Conservation (phyloP, 2,329 filamentous ascomycete species). For the Epicoccum nigrum region DNA sequence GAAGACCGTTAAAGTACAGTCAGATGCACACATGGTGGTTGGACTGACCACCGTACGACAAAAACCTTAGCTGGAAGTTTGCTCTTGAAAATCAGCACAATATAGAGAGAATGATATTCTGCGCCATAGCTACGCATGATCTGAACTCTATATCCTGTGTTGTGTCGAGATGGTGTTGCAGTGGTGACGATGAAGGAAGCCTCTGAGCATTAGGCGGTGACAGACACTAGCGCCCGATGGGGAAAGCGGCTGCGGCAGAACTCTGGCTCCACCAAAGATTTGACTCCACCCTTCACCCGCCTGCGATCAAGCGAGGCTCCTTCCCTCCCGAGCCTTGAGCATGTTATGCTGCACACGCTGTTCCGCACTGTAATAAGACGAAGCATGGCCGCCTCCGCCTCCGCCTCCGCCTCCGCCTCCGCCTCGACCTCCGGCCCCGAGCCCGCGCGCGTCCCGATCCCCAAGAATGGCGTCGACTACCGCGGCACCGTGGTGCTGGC, state of each 20-base stretch:
- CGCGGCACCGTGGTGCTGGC: slow-evolving; percentile 92
- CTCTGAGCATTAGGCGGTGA: neutral
- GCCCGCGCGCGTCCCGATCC: slow-evolving; percentile 75
- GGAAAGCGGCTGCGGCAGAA: slow-evolving; percentile 13
- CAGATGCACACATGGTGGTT: too few relatives aligned
- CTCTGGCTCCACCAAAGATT: neutral
- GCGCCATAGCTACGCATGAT: too few relatives aligned
- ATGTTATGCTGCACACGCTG: slow-evolving; percentile 51
- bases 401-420: too few relatives aligned
- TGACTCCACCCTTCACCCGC: slow-evolving; percentile 3
- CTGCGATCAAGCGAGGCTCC: neutral
- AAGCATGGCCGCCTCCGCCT: slow-evolving; percentile 32
- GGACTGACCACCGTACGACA: too few relatives aligned
- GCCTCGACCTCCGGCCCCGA: slow-evolving; percentile 9
- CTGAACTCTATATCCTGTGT: too few relatives aligned
- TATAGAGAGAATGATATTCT: too few relatives aligned
- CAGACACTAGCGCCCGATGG: neutral
- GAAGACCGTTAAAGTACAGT: too few relatives aligned
- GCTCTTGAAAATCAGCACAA: too few relatives aligned
- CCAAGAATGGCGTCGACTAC: slow-evolving; percentile 88
- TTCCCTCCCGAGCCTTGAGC: slow-evolving; percentile 15
- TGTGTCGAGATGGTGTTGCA: too few relatives aligned
- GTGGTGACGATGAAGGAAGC: neutral
- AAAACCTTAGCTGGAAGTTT: too few relatives aligned
- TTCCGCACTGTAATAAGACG: slow-evolving; percentile 33